Base-by-base conservation (phyloP, 257 asterid genomes). In the Solanum microdontum region DNA sequence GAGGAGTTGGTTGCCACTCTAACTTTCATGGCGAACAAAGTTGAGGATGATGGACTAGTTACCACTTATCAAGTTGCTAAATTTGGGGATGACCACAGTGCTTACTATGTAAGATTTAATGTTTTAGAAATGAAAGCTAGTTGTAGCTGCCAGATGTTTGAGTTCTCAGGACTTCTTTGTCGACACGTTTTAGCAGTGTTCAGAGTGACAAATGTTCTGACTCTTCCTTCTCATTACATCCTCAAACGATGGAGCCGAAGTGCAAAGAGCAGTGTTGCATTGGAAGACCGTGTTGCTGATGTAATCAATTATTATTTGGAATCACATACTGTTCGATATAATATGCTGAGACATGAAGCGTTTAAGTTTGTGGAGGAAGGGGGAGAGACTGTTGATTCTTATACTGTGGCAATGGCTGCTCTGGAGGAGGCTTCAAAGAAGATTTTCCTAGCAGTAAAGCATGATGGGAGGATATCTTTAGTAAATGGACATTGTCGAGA, bases 71-170 rank as follows among this genome's bases (percentile, higher is more conserved):
- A 92, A 83, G 98, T 97, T 24, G 91, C 95, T 5, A 97, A 97
- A 88, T 97, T 90, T 87, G 98, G 98, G 86, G 99, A 96, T 88
- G 98, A 93, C 55, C 94, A 96, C 90, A 95, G 86, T 92, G 90
- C 93, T 83, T 94, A 94, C 93, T 90, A 76, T 88, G 96, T 97
- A 85, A 92, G 94, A 83, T 97, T 97, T 92, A 95, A 96, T 89
- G 98, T 96, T 86, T 92, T 96, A n/a, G 95, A 94, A 91, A 97
- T 97, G 99, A 93, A 90, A 91, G 98, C 95, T 72, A 70, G 90
- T 82, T 97, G 99, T 87, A 97, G 99, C 91, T 97, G 99, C 90
- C 94, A 90, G 91, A 96, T 97, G 99, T 97, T 96, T 89, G 98
- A 97, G 90, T 97, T 94, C 89, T 95, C 99, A 30, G 99, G 99